A percentile compares a stretch with the other conserved stretches of the same genome.
Conservation (phyloP, 495 filamentous ascomycete species). For the Chaetomium fimeti region DNA sequence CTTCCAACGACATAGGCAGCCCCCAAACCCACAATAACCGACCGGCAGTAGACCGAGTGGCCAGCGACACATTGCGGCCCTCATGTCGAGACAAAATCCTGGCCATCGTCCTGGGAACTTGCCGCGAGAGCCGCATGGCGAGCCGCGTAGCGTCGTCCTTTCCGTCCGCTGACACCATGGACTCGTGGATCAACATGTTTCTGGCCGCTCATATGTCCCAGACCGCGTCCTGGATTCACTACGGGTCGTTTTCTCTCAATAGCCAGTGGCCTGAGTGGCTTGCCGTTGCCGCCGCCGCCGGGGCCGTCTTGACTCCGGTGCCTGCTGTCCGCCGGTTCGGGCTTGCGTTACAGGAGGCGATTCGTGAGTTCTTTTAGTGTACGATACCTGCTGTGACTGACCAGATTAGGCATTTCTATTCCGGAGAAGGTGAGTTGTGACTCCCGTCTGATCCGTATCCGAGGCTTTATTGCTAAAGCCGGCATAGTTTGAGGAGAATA, state of each 20-base stretch:
- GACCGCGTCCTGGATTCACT: constrained; percentile 58
- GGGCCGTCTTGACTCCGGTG: constrained; percentile 55
- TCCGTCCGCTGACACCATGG: constrained; percentile 57
- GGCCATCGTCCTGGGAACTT: constrained; percentile 56
- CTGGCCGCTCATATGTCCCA: constrained; percentile 51
- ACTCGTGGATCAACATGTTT: constrained; percentile 61
- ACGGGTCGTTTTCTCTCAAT: constrained; percentile 53
- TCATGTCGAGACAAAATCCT: constrained; percentile 56
- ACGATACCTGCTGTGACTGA: not conserved
- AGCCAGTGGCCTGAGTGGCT: constrained; percentile 56
- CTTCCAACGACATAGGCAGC: constrained; percentile 37
- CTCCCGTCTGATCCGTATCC: not conserved
- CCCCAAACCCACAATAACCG: constrained; percentile 25
- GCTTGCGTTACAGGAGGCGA: constrained; percentile 60
- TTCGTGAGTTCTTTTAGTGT: constrained; percentile 35
- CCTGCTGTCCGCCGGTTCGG: constrained; percentile 60
- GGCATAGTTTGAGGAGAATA: constrained; percentile 56
- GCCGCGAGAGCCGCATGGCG: constrained; percentile 44
- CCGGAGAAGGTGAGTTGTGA: constrained; percentile 37
- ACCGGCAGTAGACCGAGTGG: constrained; percentile 32
- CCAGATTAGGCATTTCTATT: constrained; percentile 38
- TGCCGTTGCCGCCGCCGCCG: constrained; percentile 53
- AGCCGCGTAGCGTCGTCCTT: constrained; percentile 57
- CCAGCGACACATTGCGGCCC: constrained; percentile 45
- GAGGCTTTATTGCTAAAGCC: not conserved